phyloP scores from a whole-genome alignment of 768 basidiomycete species.

The Auriscalpium microsporum region DNA sequence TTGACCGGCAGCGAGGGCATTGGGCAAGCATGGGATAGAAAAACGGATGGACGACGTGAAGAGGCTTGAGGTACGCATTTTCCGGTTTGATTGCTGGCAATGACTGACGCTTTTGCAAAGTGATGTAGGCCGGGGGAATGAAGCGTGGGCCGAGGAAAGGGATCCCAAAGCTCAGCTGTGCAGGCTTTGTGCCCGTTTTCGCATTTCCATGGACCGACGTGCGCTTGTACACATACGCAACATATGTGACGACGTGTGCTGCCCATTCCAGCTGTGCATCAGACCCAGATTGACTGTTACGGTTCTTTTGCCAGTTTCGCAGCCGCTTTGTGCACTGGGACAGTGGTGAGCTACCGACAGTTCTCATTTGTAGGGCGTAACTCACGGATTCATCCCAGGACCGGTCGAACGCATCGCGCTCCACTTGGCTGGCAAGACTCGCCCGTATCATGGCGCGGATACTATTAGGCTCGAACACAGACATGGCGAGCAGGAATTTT shows the following conservation, averaged over 20 bases:
- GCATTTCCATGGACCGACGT: neutral
- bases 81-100: conserved; percentile 1
- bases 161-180: conserved; percentile 1
- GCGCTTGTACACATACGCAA: conserved; percentile 9
- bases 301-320: neutral
- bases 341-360: neutral
- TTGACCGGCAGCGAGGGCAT: conserved; percentile 10
- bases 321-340: neutral
- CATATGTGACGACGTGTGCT: conserved; percentile 17
- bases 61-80: conserved; percentile 15
- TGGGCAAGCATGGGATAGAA: conserved; percentile 8
- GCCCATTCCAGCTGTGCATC: conserved; percentile 17
- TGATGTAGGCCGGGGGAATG: conserved; percentile 13
- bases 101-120: conserved; percentile 2
- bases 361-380: no score
- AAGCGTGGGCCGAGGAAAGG: conserved; percentile 19
- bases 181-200: neutral
- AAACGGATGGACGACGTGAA: conserved; percentile 18
- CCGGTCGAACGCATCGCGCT: neutral
- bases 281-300: neutral
- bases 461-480: neutral
- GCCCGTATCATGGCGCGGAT: neutral
- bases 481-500: no score
- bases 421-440: neutral
- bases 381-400: neutral